Conservation (phyloP, 495 filamentous ascomycete species). For the Penicillium ochrochloron region DNA sequence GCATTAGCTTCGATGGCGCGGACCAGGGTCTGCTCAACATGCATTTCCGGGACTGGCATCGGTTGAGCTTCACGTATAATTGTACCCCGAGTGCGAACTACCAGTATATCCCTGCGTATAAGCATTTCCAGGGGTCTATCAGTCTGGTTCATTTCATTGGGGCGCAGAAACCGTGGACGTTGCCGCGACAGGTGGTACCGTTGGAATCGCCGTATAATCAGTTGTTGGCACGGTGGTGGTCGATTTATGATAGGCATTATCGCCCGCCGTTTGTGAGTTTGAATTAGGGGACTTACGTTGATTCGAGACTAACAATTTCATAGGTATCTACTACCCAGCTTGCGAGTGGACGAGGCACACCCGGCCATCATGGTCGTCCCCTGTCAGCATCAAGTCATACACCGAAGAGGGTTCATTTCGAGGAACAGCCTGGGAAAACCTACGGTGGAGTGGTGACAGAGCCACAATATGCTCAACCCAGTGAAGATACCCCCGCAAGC, state of each 20-base stretch:
- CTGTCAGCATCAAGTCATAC: slow-evolving; percentile 1
- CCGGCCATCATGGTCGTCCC: not conserved
- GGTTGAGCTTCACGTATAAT: slow-evolving; percentile 94
- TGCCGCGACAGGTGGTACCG: slow-evolving; percentile 64
- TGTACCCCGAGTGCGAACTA: slow-evolving; percentile 93
- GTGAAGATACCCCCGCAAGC: slow-evolving; percentile 6
- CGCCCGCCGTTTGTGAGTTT: slow-evolving; percentile 43
- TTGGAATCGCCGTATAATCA: slow-evolving; percentile 73
- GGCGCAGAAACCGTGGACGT: slow-evolving; percentile 83
- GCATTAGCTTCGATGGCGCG: slow-evolving; percentile 95
- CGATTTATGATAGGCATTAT: slow-evolving; percentile 87
- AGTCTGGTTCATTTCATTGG: slow-evolving; percentile 94
- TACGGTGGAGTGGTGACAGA: not conserved
- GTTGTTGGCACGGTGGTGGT: slow-evolving; percentile 85
- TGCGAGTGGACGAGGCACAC: not conserved
- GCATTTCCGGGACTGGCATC: slow-evolving; percentile 86
- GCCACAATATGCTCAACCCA: slow-evolving; percentile 13
- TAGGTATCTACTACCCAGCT: slow-evolving; percentile 23
- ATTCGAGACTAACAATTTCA: not conserved
- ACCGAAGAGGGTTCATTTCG: slow-evolving; percentile 1
- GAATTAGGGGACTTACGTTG: not conserved
- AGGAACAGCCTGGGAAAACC: not conserved
- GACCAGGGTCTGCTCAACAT: slow-evolving; percentile 97
- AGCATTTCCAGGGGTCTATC: slow-evolving; percentile 86
- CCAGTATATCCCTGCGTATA: slow-evolving; percentile 93